Evolutionary conservation across 2,329 filamentous ascomycete species (phyloP).

Genomic region (Microsporum ferrugineum): DNA sequence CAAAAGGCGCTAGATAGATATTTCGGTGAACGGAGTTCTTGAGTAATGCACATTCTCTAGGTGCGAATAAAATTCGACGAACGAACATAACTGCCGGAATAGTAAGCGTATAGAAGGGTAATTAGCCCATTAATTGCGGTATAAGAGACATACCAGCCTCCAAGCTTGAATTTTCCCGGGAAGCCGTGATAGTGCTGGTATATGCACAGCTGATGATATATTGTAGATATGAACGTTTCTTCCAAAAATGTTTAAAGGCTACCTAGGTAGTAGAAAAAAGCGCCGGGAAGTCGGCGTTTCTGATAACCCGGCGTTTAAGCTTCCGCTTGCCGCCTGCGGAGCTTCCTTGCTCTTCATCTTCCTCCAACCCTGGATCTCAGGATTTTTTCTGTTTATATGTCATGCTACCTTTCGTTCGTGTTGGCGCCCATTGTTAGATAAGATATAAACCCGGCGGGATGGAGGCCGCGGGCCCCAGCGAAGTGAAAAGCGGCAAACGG

Average conservation of each 20-base stretch:
- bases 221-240: too few species aligned
- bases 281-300: background rate
- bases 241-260: too few species aligned
- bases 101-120: background rate
- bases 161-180: background rate
- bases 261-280: background rate
- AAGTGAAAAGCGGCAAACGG: slow-evolving; percentile 13
- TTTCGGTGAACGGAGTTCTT: background rate
- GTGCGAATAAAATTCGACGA: background rate
- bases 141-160: background rate
- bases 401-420: background rate
- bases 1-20: background rate
- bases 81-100: background rate
- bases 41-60: slow-evolving; percentile 1
- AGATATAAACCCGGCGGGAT: slow-evolving; percentile 20
- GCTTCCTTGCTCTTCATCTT: background rate
- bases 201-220: too few species aligned
- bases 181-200: too few species aligned
- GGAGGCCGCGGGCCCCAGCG: slow-evolving; percentile 28
- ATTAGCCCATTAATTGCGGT: background rate
- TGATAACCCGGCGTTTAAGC: background rate
- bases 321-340: background rate
- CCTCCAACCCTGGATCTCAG: background rate
- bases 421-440: background rate
- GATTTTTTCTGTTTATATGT: background rate